Evolutionary conservation across 2,329 filamentous ascomycete genomes (phyloP), one percentile per base, ranked within the genome.

Genomic region (Chaetomiaceae sp.): DNA sequence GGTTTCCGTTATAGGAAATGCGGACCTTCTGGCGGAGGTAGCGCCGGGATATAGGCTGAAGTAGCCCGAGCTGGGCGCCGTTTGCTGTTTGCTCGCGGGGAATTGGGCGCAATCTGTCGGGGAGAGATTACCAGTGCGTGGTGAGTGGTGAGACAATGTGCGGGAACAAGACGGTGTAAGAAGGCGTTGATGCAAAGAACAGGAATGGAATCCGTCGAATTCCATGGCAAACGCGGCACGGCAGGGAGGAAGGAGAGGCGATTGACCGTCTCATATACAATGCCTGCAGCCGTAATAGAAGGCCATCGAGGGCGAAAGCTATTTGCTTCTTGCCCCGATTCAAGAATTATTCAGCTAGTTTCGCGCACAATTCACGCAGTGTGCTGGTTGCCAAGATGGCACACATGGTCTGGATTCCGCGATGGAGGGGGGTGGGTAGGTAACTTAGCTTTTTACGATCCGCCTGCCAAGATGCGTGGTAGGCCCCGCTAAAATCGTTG

Each of bases 341-440:
- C 30, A 13, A 8, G 29, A 47, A 51, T 51, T 58, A 58, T 50
- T 60, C 55, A 55, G 55, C 59, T 5, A 34, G 14, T 56, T 61
- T 58, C 49, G 53, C 60, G 60, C 60, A 62, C 60, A 62, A 61
- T 52, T 54, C 41, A 45, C 60, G 56, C 60, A 62, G 38, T 23
- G 42, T 5, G n/a, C n/a, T n/a, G n/a, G n/a, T 2, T 34, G 47
- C 29, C 36, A 42, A 42, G 23, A 44, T 5, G 10, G 20, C 25
- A 11, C 10, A 13, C 13, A 20, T 20, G 38, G 38, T 36, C 37
- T 43, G 30, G 47, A 29, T 21, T 44, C 21, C 29, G 47, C 29
- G 37, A 29, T 36, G 38, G n/a, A n/a, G n/a, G n/a, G n/a, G n/a
- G n/a, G n/a, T n/a, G n/a, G n/a, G n/a, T n/a, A n/a, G n/a, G n/a